Percentiles rank a stretch among this genome's conserved stretches.
Conservation (phyloP, 495 filamentous ascomycete species). For the Jackrogersella multiformis region DNA sequence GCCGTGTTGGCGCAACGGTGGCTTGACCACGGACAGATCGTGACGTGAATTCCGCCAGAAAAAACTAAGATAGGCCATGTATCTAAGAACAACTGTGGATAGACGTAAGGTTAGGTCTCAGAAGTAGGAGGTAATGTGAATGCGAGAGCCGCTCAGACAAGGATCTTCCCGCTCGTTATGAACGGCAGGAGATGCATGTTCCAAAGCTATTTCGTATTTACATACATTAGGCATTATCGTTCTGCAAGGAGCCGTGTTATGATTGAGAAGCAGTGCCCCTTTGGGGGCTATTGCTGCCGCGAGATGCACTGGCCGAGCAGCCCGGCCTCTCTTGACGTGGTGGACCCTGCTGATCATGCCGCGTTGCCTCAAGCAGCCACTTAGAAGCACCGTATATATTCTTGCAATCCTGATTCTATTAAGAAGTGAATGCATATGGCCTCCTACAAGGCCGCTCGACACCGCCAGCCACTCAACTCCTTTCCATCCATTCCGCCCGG, state of each 20-base stretch:
- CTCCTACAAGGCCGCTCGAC: conserved; percentile 1
- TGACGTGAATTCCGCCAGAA: conserved; percentile 14
- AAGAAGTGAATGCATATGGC: not conserved
- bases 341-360: conserved; percentile 25
- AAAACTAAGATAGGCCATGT: conserved; percentile 1
- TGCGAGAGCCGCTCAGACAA: not conserved
- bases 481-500: conserved; percentile 2
- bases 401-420: not conserved
- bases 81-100: not conserved
- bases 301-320: conserved; percentile 16
- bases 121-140: not conserved
- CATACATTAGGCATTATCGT: not conserved
- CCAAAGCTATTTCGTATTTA: no score
- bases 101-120: not conserved
- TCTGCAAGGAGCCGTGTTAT: conserved; percentile 20
- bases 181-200: conserved; percentile 1
- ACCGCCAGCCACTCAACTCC: conserved; percentile 1
- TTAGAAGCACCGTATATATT: not conserved
- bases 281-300: conserved; percentile 1
- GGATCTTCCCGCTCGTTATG: conserved; percentile 14
- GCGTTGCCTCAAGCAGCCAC: conserved; percentile 6
- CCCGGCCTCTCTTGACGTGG: conserved; percentile 7
- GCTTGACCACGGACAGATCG: not conserved
- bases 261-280: not conserved
- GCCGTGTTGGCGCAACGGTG: not conserved